These are phyloP conservation scores for Geosmithia putterillii DNA, from an alignment of 2,329 filamentous ascomycete genomes.

Conservation along the genomic window DNA sequence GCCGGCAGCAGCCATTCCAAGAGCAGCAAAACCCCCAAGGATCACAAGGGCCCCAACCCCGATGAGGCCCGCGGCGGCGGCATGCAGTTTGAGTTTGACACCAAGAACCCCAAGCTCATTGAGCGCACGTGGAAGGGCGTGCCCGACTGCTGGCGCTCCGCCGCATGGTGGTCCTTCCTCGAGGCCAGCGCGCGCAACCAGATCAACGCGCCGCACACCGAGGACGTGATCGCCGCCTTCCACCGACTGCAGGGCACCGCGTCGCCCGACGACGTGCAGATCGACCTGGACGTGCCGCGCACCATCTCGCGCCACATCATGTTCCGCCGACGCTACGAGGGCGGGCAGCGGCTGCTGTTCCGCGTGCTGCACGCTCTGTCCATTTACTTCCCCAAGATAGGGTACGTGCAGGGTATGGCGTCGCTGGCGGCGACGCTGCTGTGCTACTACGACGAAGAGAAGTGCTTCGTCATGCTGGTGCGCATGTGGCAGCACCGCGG, in stretches of 20 bases:
- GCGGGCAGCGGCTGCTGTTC: slow-evolving; percentile 84
- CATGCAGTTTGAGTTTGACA: slow-evolving; percentile 68
- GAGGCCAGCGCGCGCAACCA: slow-evolving; percentile 58
- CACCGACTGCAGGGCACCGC: slow-evolving; percentile 59
- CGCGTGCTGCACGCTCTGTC: slow-evolving; percentile 85
- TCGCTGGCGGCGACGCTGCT: slow-evolving; percentile 82
- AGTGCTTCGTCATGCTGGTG: slow-evolving; percentile 92
- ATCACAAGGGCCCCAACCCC: slow-evolving; percentile 16
- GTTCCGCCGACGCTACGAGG: slow-evolving; percentile 85
- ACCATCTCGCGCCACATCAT: slow-evolving; percentile 95
- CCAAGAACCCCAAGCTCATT: slow-evolving; percentile 69
- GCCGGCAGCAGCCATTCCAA: background rate
- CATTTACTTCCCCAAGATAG: slow-evolving; percentile 79
- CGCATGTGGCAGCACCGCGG: slow-evolving; percentile 84
- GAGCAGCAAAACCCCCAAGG: background rate
- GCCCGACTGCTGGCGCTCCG: slow-evolving; percentile 85
- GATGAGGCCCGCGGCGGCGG: slow-evolving; percentile 41
- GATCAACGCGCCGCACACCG: slow-evolving; percentile 24
- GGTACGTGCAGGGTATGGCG: slow-evolving; percentile 98
- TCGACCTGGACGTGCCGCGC: slow-evolving; percentile 90
- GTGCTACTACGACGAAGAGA: slow-evolving; percentile 94
- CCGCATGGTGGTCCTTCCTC: slow-evolving; percentile 92
- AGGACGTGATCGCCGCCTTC: slow-evolving; percentile 57
- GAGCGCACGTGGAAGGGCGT: slow-evolving; percentile 97
- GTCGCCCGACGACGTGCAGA: slow-evolving; percentile 88